Evolutionary conservation across 768 basidiomycete genomes (phyloP).

Genomic region (Xanthoconium stramineum): DNA sequence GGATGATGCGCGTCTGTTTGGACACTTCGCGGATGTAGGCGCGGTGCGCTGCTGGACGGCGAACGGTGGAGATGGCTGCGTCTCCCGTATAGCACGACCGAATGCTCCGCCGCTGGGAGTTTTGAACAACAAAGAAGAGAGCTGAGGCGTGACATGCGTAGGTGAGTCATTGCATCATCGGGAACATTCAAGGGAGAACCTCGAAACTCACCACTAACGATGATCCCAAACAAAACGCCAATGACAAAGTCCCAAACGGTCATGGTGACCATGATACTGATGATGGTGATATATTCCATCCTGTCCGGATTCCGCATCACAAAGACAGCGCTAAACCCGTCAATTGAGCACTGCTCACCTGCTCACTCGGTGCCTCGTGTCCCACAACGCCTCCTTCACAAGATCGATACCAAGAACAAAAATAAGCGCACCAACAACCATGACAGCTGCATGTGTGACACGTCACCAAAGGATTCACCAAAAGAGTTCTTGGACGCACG

Average conservation of each 20-base stretch:
- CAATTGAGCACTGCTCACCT: constrained; percentile 40
- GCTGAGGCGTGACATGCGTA: constrained; percentile 37
- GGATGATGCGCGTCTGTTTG: constrained; percentile 83
- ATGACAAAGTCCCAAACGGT: constrained; percentile 92
- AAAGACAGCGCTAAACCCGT: not conserved
- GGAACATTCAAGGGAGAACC: not conserved
- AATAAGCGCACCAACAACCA: constrained; percentile 89
- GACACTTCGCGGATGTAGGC: constrained; percentile 92
- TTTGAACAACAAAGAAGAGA: constrained; percentile 96
- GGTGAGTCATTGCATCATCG: not conserved
- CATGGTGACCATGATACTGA: constrained; percentile 89
- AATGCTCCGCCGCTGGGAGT: constrained; percentile 81
- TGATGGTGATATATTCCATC: constrained; percentile 78
- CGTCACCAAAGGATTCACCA: not conserved
- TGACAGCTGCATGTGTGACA: constrained; percentile 56
- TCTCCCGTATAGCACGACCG: constrained; percentile 81
- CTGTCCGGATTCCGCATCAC: constrained; percentile 32
- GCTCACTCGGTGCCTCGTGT: constrained; percentile 86
- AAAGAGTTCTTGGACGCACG: constrained; percentile 50
- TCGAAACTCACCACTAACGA: constrained; percentile 72
- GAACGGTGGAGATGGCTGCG: constrained; percentile 84
- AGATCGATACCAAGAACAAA: constrained; percentile 94
- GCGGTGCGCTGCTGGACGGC: constrained; percentile 82
- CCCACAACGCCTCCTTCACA: constrained; percentile 95
- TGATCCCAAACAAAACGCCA: constrained; percentile 88